These are phyloP conservation scores for Scedosporium apiospermum DNA, from an alignment of 2,329 filamentous ascomycete species.

Conservation along the genomic window DNA sequence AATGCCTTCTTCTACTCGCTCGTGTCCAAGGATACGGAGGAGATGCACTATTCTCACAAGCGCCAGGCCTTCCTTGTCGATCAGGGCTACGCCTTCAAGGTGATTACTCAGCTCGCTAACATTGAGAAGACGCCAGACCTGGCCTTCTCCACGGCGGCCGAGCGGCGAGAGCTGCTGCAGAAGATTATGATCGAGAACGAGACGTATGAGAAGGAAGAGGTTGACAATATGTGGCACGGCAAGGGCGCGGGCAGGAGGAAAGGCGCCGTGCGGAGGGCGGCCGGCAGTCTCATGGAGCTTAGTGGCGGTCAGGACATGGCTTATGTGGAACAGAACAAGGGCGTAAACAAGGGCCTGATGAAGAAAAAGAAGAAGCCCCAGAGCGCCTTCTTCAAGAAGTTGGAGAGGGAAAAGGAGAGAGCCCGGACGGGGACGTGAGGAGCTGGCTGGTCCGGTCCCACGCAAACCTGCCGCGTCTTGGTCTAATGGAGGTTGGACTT, in stretches of 20 bases:
- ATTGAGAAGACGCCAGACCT: slow-evolving; percentile 77
- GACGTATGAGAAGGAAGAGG: slow-evolving; percentile 11
- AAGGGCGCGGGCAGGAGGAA: slow-evolving; percentile 30
- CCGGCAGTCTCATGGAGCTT: slow-evolving; percentile 75
- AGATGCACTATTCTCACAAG: slow-evolving; percentile 97
- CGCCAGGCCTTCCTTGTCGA: slow-evolving; percentile 95
- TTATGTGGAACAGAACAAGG: slow-evolving; percentile 79
- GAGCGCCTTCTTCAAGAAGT: slow-evolving; percentile 31
- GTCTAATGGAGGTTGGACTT: not conserved
- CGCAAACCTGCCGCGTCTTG: not conserved
- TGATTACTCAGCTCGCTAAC: slow-evolving; percentile 90
- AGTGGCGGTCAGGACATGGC: slow-evolving; percentile 95
- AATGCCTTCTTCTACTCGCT: slow-evolving; percentile 99
- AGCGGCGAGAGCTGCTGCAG: slow-evolving; percentile 77
- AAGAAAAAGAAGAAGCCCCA: slow-evolving; percentile 31
- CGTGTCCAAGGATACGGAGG: slow-evolving; percentile 92
- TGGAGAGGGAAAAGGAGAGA: slow-evolving; percentile 26
- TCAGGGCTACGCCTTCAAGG: slow-evolving; percentile 97
- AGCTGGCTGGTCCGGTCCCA: not conserved
- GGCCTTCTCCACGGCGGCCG: slow-evolving; percentile 67
- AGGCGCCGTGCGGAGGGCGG: slow-evolving; percentile 63
- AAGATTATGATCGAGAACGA: slow-evolving; percentile 87
- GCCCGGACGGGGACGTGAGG: slow-evolving; percentile 5
- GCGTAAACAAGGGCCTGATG: slow-evolving; percentile 40
- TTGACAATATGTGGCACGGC: slow-evolving; percentile 15